These are phyloP conservation scores for Gonapodya sp. DNA, from an alignment of 192 early-diverging fungal species.

Conservation along the genomic window DNA sequence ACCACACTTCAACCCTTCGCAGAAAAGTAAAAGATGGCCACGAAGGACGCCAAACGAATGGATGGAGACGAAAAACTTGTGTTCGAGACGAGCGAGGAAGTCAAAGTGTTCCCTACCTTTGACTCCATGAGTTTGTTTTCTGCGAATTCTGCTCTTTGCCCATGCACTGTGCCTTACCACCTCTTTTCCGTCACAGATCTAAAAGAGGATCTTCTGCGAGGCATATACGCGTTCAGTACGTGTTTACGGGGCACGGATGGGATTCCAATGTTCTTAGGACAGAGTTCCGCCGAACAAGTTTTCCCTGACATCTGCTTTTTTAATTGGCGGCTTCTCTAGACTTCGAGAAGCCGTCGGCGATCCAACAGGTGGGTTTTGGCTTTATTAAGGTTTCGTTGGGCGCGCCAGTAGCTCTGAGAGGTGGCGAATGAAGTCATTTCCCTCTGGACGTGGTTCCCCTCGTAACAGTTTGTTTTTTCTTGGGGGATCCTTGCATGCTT, in stretches of 20 bases:
- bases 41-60: not conserved
- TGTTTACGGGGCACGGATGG: no score
- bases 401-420: not conserved
- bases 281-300: no score
- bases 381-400: not conserved
- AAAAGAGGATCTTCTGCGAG: conserved; percentile 91
- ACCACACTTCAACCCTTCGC: not conserved
- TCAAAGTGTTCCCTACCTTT: conserved; percentile 77
- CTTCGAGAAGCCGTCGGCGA: conserved; percentile 96
- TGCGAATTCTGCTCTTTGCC: not conserved
- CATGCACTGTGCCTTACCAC: no score
- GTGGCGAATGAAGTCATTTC: not conserved
- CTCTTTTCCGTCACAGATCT: conserved; percentile 24
- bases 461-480: no score
- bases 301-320: not conserved
- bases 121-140: conserved; percentile 63
- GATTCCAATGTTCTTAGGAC: not conserved
- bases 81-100: conserved; percentile 78
- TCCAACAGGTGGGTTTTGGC: conserved; percentile 61
- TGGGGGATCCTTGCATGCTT: no score
- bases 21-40: not conserved
- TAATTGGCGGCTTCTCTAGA: conserved; percentile 29
- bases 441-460: not conserved
- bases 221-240: conserved; percentile 93
- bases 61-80: not conserved